Evolutionary conservation across 2,329 filamentous ascomycete genomes (phyloP), one percentile per base, ranked within the genome.

Genomic region (Cladosporium phlei): DNA sequence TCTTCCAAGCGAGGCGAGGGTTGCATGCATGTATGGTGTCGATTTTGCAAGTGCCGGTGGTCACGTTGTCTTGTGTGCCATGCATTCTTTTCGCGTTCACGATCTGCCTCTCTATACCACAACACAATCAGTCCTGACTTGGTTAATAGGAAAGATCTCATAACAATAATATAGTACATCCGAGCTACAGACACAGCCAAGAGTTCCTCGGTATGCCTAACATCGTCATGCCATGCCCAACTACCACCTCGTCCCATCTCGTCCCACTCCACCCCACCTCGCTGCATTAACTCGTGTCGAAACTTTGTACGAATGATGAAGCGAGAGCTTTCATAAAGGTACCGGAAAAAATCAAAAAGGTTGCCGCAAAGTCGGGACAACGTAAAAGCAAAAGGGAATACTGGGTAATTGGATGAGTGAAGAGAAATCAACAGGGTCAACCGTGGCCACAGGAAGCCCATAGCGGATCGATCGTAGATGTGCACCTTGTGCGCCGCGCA

Each of bases 151-250:
- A n/a, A n/a, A n/a, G n/a, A n/a, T n/a, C n/a, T n/a, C n/a, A n/a
- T n/a, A n/a, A n/a, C n/a, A n/a, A n/a, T n/a, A 29, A 43, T 43
- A 43, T 43, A 43, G 14, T 43, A 43, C 39, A 43, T 43, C 29
- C 39, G 29, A 34, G 39, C 21, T 34, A 43, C 29, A 34, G 12
- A 34, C 24, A 33, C 24, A n/a, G 28, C 30, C 30, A 25, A 12
- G 12, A 17, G 11, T 3, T 19, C 14, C 22, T 33, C 11, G n/a
- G n/a, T n/a, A n/a, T n/a, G n/a, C n/a, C n/a, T n/a, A n/a, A n/a
- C n/a, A n/a, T n/a, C n/a, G n/a, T n/a, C n/a, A n/a, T n/a, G n/a
- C 4, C 25, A 27, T 44, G 21, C 30, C 7, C 16, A 22, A 44
- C n/a, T 22, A 35, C 16, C 16, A 42, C 22, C 38, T 19, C 21